Evolutionary conservation across 768 basidiomycete genomes (phyloP), one percentile per base, ranked within the genome.

Genomic region (Termitomyces sp.): DNA sequence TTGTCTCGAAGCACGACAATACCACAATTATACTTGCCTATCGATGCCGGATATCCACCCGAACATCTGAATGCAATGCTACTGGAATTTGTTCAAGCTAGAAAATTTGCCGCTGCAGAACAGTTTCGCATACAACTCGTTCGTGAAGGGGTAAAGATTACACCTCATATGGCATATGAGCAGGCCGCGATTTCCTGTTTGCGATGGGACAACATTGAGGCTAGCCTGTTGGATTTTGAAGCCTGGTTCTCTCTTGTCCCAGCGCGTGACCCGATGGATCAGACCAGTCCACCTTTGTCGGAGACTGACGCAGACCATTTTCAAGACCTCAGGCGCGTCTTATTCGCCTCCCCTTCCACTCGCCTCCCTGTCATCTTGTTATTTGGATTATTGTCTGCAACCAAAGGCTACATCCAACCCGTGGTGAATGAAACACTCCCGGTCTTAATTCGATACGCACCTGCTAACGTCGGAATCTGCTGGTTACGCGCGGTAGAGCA

Each of bases 181-280:
- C 55, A 61, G 43, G 68, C 67, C 23, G 68, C 64, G 4, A 55
- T 68, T 23, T 46, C 59, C 2, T 48, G 55, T 40, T 20, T 69
- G n/a, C 61, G 49, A 13, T 63, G 61, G 60, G 50, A 50, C 3
- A 54, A 68, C 23, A 41, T 56, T 23, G 46, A 54, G 1, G 28
- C 50, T 10, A 54, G 52, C 33, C 10, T 65, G 7, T 16, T 36
- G 18, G 44, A 57, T 14, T 64, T 68, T 41, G 38, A 57, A 3
- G 35, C 50, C 1, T 69, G 67, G 67, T 63, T 67, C 33, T 63
- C 56, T 20, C 64, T 68, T 16, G 54, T 68, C n/a, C 68, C 67
- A 14, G 30, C 52, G 18, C 30, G 51, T 43, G 32, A 35, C 57
- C 61, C 28, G 44, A 49, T 48, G 53, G 40, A 49, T 10, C 46